phyloP scores from a whole-genome alignment of 257 asterid species.

The Solanum sitiens region DNA sequence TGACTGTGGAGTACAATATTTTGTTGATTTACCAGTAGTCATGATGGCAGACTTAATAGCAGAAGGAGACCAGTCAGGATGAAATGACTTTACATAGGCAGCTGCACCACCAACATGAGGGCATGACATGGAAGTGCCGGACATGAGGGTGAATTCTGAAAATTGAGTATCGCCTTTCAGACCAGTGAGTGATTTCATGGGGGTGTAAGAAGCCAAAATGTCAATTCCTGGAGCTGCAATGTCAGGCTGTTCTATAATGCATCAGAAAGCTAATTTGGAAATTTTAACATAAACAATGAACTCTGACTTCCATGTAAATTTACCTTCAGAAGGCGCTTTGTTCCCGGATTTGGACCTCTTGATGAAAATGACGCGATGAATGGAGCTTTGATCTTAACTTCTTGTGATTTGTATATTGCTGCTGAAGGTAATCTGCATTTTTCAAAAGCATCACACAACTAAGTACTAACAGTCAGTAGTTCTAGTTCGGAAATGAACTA shows the following conservation, averaged over 20 bases:
- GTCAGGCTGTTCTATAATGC: conserved; percentile 56
- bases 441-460: not conserved
- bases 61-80: conserved; percentile 77
- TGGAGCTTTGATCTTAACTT: conserved; percentile 59
- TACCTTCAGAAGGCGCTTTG: conserved; percentile 65
- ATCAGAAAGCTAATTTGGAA: not conserved
- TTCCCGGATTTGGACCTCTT: conserved; percentile 70
- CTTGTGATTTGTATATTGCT: conserved; percentile 50
- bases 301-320: not conserved
- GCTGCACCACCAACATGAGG: conserved; percentile 82
- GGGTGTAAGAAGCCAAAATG: conserved; percentile 79
- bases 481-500: not conserved
- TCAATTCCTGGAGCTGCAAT: conserved; percentile 88
- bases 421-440: conserved; percentile 66
- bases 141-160: conserved; percentile 71
- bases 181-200: conserved; percentile 60
- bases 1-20: not conserved
- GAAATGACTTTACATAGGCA: conserved; percentile 85
- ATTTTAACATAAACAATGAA: not conserved
- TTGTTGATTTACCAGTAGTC: conserved; percentile 54
- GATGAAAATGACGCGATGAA: conserved; percentile 80
- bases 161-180: conserved; percentile 51
- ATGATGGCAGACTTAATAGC: conserved; percentile 83
- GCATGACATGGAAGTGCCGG: conserved; percentile 95
- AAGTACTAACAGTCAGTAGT: not conserved